A percentile compares a stretch with the other conserved stretches of the same genome.
Conservation (phyloP, 1,139 yeast genomes). For the Debaryomyces psychrophilus region DNA sequence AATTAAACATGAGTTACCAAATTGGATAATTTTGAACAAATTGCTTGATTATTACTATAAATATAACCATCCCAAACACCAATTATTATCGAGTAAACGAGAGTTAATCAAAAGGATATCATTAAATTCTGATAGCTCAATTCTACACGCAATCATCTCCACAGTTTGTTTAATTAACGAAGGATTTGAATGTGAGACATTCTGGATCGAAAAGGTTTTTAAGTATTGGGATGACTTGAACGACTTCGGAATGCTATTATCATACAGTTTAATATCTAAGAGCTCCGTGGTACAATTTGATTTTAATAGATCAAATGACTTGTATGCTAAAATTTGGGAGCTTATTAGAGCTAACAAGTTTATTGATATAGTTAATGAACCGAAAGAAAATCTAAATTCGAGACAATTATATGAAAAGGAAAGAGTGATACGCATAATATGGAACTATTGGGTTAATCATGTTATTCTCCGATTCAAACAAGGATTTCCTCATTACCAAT, state of each 20-base stretch:
- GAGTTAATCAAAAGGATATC: conserved; percentile 37
- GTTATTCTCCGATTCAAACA: conserved; percentile 35
- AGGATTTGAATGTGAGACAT: conserved; percentile 31
- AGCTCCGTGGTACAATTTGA: conserved; percentile 19
- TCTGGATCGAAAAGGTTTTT: conserved; percentile 44
- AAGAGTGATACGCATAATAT: conserved; percentile 37
- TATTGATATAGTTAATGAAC: conserved; percentile 22
- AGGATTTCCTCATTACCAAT: conserved; percentile 42
- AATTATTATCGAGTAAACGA: conserved; percentile 47
- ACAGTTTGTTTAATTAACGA: conserved; percentile 36
- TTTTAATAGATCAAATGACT: conserved; percentile 16
- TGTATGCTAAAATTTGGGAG: conserved; percentile 23
- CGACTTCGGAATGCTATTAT: conserved; percentile 28
- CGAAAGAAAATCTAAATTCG: conserved; percentile 26
- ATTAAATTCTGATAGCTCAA: conserved; percentile 38
- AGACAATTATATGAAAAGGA: conserved; percentile 43
- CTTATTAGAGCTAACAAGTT: conserved; percentile 30
- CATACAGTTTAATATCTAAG: conserved; percentile 24
- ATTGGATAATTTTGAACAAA: conserved; percentile 36
- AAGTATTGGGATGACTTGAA: conserved; percentile 40
- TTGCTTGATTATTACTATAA: conserved; percentile 52
- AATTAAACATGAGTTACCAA: conserved; percentile 42
- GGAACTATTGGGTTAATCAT: conserved; percentile 45
- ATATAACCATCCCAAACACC: conserved; percentile 49
- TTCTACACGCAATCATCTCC: conserved; percentile 52